Evolutionary conservation across 2,329 filamentous ascomycete genomes (phyloP).

Genomic region (Bipolaris victoriae): DNA sequence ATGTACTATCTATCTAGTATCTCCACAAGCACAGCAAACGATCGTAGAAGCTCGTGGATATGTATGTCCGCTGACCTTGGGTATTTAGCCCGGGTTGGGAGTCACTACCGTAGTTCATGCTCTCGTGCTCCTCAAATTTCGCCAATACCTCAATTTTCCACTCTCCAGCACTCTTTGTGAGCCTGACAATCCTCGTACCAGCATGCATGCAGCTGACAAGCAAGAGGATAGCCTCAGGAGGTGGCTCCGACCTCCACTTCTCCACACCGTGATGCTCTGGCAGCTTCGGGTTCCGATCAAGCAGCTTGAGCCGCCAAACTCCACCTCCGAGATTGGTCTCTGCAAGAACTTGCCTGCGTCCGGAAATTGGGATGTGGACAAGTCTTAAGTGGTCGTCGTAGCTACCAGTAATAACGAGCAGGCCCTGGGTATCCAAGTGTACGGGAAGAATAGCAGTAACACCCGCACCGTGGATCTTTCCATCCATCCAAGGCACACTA

Average conservation of each 20-base stretch:
- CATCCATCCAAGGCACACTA: constrained; percentile 53
- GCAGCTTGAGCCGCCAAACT: constrained; percentile 82
- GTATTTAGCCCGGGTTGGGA: constrained; percentile 55
- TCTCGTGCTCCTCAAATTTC: constrained; percentile 82
- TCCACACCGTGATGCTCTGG: constrained; percentile 20
- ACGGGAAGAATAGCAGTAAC: constrained; percentile 86
- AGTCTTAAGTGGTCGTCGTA: constrained; percentile 87
- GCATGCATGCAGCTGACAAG: constrained; percentile 95
- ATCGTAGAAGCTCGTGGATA: constrained; percentile 82
- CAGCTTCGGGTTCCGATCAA: constrained; percentile 45
- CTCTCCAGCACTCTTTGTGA: constrained; percentile 44
- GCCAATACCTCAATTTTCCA: constrained; percentile 71
- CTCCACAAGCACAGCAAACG: constrained; percentile 71
- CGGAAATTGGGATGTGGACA: constrained; percentile 53
- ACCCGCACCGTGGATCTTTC: constrained; percentile 75
- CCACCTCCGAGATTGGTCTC: constrained; percentile 75
- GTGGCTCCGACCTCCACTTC: constrained; percentile 24
- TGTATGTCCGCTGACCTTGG: constrained; percentile 52
- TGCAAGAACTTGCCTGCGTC: constrained; percentile 61
- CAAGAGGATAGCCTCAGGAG: constrained; percentile 26
- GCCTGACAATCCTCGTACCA: constrained; percentile 70
- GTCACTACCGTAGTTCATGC: constrained; percentile 94
- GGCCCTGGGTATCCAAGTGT: constrained; percentile 50
- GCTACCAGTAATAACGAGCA: constrained; percentile 79
- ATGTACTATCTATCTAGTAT: constrained; percentile 21